These are phyloP conservation scores for Hydnomerulius pinastri DNA, from an alignment of 768 basidiomycete species.

Conservation along the genomic window DNA sequence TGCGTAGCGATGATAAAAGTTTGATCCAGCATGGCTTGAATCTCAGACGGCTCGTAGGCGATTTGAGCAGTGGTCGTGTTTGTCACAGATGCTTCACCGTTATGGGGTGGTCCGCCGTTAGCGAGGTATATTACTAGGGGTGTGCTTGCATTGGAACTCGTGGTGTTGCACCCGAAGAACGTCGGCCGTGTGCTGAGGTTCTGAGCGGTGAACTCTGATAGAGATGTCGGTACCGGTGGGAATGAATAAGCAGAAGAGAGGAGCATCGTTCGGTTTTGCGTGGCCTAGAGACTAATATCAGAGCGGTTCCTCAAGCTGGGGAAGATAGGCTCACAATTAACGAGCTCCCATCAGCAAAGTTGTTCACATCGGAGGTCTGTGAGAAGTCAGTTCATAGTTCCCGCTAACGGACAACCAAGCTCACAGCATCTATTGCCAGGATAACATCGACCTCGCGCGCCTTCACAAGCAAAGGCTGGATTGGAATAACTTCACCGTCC, in stretches of 20 bases:
- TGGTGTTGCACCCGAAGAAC: slow-evolving; percentile 47
- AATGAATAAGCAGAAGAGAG: slow-evolving; percentile 35
- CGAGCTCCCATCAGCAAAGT: slow-evolving; percentile 26
- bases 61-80: slow-evolving; percentile 45
- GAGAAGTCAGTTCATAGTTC: not conserved
- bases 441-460: slow-evolving; percentile 50
- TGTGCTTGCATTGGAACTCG: slow-evolving; percentile 28
- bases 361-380: slow-evolving; percentile 16
- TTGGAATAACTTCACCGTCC: slow-evolving; percentile 45
- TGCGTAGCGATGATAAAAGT: slow-evolving; percentile 45
- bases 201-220: slow-evolving; percentile 34
- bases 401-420: slow-evolving; percentile 8
- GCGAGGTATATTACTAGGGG: slow-evolving; percentile 63
- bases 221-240: slow-evolving; percentile 30
- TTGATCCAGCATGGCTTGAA: slow-evolving; percentile 49
- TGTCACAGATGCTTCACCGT: slow-evolving; percentile 39
- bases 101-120: slow-evolving; percentile 47
- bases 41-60: slow-evolving; percentile 36
- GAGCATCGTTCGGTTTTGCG: slow-evolving; percentile 42
- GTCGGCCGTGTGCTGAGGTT: slow-evolving; percentile 41
- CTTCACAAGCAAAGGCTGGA: slow-evolving; percentile 51
- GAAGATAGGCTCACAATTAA: slow-evolving; percentile 22
- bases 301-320: not conserved
- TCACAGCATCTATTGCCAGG: slow-evolving; percentile 48
- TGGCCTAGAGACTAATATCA: slow-evolving; percentile 16